These are phyloP conservation scores for Sphagnum tenellum DNA, from an alignment of 225 moss, liverwort and hornwort species.

Conservation along the genomic window DNA sequence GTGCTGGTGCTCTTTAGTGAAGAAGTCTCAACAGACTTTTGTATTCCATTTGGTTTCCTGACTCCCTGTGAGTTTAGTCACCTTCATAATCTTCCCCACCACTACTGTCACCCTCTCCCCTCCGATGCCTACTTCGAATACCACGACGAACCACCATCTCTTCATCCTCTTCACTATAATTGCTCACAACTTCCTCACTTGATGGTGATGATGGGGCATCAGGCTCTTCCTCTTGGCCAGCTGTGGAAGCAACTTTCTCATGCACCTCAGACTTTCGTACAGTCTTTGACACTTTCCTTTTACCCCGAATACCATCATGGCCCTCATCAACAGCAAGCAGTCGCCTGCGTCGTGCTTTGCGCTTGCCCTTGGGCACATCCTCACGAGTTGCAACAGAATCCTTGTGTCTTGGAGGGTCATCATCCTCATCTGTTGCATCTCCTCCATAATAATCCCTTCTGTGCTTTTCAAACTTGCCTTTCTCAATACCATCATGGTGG, in stretches of 20 bases:
- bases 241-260: conserved; percentile 5
- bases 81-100: conserved; percentile 24
- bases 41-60: too few relatives aligned
- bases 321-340: conserved; percentile 35
- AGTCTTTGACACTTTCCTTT: conserved; percentile 3
- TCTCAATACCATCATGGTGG: conserved; percentile 9
- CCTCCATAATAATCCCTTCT: conserved; percentile 9
- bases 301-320: conserved; percentile 19
- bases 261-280: not conserved
- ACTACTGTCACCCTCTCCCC: conserved; percentile 31
- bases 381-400: conserved; percentile 8
- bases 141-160: conserved; percentile 59
- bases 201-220: conserved; percentile 42
- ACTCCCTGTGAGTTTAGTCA: not conserved
- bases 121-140: conserved; percentile 25
- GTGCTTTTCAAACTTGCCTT: conserved; percentile 11
- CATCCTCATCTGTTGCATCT: conserved; percentile 10
- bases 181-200: conserved; percentile 50
- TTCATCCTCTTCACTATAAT: conserved; percentile 56
- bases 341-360: conserved; percentile 32
- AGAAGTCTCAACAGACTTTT: too few relatives aligned
- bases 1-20: too few relatives aligned
- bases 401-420: conserved; percentile 9
- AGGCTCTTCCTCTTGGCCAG: conserved; percentile 32
- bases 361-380: conserved; percentile 34